Percentiles rank a stretch among this genome's conserved stretches.
These are phyloP conservation scores for Psilocybe azurescens DNA, from an alignment of 768 basidiomycete species.

Conservation along the genomic window DNA sequence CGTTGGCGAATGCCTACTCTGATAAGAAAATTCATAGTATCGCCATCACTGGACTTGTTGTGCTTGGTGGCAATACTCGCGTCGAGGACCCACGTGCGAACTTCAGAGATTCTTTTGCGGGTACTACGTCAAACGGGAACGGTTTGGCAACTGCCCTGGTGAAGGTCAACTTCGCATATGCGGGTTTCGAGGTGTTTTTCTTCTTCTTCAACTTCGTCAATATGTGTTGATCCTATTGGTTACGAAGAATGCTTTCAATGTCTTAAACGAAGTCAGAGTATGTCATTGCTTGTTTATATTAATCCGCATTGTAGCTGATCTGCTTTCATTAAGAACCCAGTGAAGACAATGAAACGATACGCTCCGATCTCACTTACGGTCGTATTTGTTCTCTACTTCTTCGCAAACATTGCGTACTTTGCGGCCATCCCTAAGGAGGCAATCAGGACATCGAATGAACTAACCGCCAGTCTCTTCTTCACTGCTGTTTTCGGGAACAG, in stretches of 20 bases:
- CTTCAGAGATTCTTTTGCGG: slow-evolving; percentile 62
- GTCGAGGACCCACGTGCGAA: slow-evolving; percentile 62
- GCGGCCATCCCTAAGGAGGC: slow-evolving; percentile 48
- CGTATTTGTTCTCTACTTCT: slow-evolving; percentile 52
- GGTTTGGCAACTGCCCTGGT: slow-evolving; percentile 43
- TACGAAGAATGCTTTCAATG: slow-evolving; percentile 47
- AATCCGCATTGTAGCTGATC: background rate
- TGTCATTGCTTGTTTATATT: background rate
- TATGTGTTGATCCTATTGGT: background rate
- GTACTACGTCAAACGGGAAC: slow-evolving; percentile 54
- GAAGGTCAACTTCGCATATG: slow-evolving; percentile 44
- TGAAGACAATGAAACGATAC: slow-evolving; percentile 50
- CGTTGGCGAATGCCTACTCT: background rate
- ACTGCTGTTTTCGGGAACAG: slow-evolving; percentile 50
- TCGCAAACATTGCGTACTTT: slow-evolving; percentile 50
- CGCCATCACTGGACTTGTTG: slow-evolving; percentile 62
- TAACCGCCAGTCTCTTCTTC: slow-evolving; percentile 57
- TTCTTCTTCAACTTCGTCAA: background rate
- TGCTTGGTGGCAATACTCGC: slow-evolving; percentile 60
- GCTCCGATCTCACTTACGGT: slow-evolving; percentile 50
- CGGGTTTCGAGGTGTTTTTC: slow-evolving; percentile 38
- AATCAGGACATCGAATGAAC: slow-evolving; percentile 46
- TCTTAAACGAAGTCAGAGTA: slow-evolving; percentile 48
- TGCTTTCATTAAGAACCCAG: slow-evolving; percentile 36
- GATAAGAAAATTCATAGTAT: slow-evolving; percentile 31